Evolutionary conservation across 192 early-diverging fungal genomes (phyloP), one percentile per base, ranked within the genome.

Genomic region (Coemansia sp.): DNA sequence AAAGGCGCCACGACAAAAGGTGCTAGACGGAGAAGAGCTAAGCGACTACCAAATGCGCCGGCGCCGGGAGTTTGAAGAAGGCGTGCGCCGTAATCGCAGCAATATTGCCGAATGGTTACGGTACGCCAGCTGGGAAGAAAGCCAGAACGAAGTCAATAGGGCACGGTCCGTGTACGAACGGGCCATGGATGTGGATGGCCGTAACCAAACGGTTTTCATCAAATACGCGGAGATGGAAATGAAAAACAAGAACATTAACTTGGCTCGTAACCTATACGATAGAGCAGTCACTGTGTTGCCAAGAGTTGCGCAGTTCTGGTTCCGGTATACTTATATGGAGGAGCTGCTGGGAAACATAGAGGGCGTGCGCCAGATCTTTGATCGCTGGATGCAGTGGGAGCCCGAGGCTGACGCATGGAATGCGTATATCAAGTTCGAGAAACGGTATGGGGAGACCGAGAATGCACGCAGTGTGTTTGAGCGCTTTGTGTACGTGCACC

Each of bases 351-450:
- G 93, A 29, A 96, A 98, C 67, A 84, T 95, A 0, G 84, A 87
- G 12, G 92, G 93, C 6, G 91, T 91, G 1, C 86, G 97, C 10
- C 90, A 92, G 37, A 91, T 99, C 26, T 99, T 99, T 87, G 93
- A 97, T 59, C 87, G 97, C 40, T 99, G 97, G 97, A 98, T 99
- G 96, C 86, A 91, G 59, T 98, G 97, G 96, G 95, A 98, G 66
- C 95, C 96, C 18, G 81, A 87, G 31, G 92, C 93, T 61, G 90
- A 88, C 20, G 94, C 94, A 2, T 99, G 97, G 97, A 79, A 81
- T 66, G 94, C 95, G 3, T 99, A 94, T 66, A 89, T 98, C 49
- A 94, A 96, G 77, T 89, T 98, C 73, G 97, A 99, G 70, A 86
- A 84, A 57, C 83, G 94, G 49, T 95, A 99, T 70, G 74, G 85